A percentile compares a stretch with the other conserved stretches of the same genome.
phyloP scores from a whole-genome alignment of 1,284 basidiomycete genomes.

The Rhodotorula sp. region DNA sequence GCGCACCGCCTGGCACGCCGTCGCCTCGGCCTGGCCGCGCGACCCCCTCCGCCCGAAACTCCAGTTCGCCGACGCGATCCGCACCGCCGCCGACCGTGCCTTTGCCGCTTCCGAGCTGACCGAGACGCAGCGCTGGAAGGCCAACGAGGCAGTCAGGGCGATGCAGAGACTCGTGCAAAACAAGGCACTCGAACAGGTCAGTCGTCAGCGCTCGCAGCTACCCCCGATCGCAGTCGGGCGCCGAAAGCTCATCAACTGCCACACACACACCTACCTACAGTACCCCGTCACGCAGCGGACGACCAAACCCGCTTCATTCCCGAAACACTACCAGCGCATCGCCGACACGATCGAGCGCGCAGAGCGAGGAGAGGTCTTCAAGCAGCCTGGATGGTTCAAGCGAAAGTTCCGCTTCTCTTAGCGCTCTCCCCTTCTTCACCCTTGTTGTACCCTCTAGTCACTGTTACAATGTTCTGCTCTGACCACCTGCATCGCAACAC shows the following conservation, averaged over 20 bases:
- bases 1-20: conserved; percentile 18
- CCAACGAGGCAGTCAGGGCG: conserved; percentile 11
- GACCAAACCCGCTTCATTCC: conserved; percentile 34
- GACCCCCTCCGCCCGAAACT: conserved; percentile 28
- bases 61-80: conserved; percentile 31
- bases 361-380: conserved; percentile 30
- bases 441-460: too few species aligned
- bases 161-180: conserved; percentile 22
- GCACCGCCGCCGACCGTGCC: conserved; percentile 25
- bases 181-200: conserved; percentile 24
- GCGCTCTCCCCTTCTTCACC: too few species aligned
- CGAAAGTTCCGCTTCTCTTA: conserved; percentile 14
- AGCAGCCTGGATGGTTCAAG: conserved; percentile 4
- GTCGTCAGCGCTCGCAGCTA: background rate
- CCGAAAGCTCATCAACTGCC: background rate
- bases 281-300: conserved; percentile 32
- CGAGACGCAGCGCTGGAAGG: conserved; percentile 1
- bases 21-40: conserved; percentile 23
- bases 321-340: conserved; percentile 39
- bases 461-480: too few species aligned
- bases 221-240: background rate
- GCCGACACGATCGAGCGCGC: conserved; percentile 20
- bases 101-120: conserved; percentile 7
- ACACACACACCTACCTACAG: conserved; percentile 1
- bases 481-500: too few species aligned